Conservation (phyloP, 2,329 filamentous ascomycete species). For the Trichoderma sp. region DNA sequence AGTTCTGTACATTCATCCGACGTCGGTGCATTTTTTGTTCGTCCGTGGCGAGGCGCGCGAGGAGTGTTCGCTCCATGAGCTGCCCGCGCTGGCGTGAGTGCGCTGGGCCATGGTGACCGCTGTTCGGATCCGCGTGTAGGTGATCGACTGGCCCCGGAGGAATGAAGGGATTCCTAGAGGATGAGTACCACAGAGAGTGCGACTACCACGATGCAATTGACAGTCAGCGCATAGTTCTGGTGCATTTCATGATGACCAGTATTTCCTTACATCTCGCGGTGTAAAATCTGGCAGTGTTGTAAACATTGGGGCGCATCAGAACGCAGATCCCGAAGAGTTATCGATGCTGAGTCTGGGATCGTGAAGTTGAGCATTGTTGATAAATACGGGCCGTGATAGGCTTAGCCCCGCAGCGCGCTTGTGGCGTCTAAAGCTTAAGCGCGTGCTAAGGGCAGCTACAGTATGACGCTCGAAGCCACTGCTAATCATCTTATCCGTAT, state of each 20-base stretch:
- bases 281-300: conserved; percentile 68
- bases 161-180: conserved; percentile 57
- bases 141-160: conserved; percentile 42
- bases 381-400: neutral
- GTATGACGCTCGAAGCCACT: neutral
- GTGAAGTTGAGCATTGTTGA: conserved; percentile 8
- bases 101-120: conserved; percentile 39
- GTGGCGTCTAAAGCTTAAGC: conserved; percentile 10
- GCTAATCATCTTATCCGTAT: neutral
- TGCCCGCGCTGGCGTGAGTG: conserved; percentile 48
- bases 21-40: conserved; percentile 77
- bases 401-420: conserved; percentile 10
- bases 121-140: conserved; percentile 38
- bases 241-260: neutral
- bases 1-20: conserved; percentile 80
- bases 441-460: neutral
- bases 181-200: conserved; percentile 74
- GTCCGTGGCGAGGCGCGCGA: conserved; percentile 73
- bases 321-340: neutral
- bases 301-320: conserved; percentile 52
- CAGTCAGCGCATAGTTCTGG: neutral
- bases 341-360: conserved; percentile 12
- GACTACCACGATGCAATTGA: conserved; percentile 53
- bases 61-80: conserved; percentile 60
- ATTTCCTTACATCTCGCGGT: conserved; percentile 66